Evolutionary conservation across 805 yeast genomes (phyloP).

Genomic region (Yueomyces sp.): DNA sequence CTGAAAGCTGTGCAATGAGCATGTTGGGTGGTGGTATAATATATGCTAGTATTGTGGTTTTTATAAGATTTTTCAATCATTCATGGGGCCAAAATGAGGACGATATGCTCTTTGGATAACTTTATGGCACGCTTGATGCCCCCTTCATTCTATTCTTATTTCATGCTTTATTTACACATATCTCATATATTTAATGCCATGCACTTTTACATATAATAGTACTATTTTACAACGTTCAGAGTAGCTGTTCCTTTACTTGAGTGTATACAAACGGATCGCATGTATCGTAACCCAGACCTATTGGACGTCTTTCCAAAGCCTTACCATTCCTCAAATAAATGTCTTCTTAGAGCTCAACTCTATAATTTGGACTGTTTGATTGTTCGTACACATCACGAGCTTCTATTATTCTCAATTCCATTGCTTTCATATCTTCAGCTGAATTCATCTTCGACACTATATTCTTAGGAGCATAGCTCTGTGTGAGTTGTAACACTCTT

Average conservation of each 20-base stretch:
- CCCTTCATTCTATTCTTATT: no score
- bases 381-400: constrained; percentile 30
- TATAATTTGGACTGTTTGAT: not conserved
- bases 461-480: constrained; percentile 9
- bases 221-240: no score
- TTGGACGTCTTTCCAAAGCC: no score
- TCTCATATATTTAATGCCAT: no score
- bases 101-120: constrained; percentile 22
- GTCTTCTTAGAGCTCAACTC: not conserved
- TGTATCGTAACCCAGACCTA: no score
- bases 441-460: constrained; percentile 36
- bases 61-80: constrained; percentile 55
- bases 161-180: no score
- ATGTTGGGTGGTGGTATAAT: constrained; percentile 74
- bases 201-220: no score
- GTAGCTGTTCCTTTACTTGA: no score
- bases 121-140: not conserved
- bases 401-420: constrained; percentile 59
- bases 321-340: not conserved
- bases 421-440: constrained; percentile 48
- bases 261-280: no score
- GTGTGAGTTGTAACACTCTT: constrained; percentile 16
- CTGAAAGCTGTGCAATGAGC: constrained; percentile 63
- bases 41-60: constrained; percentile 70
- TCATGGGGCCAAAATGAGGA: constrained; percentile 29